Conservation (phyloP, 306 rosid species). For the Styphnolobium japonicum region DNA sequence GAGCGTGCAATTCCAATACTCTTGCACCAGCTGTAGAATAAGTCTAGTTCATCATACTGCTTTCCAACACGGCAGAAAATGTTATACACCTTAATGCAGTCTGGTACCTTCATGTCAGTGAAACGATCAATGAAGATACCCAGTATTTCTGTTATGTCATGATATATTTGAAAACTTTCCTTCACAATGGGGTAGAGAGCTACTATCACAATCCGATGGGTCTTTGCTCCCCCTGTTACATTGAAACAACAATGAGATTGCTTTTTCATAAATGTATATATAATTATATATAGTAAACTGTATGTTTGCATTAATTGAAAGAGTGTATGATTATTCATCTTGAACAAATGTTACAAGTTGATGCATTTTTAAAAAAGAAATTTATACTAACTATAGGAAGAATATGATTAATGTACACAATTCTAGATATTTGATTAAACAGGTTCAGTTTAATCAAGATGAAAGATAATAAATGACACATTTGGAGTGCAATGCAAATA, state of each 20-base stretch:
- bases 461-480: neutral
- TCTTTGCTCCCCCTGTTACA: constrained; percentile 63
- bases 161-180: constrained; percentile 72
- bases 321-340: neutral
- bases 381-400: neutral
- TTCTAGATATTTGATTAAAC: neutral
- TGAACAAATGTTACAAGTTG: neutral
- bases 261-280: neutral
- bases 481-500: neutral
- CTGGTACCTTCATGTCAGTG: constrained; percentile 47
- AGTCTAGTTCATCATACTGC: constrained; percentile 76
- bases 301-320: neutral
- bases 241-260: constrained; percentile 7
- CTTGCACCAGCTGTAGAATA: constrained; percentile 69
- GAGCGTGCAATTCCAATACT: constrained; percentile 66
- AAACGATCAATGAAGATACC: constrained; percentile 65
- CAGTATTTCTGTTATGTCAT: constrained; percentile 62
- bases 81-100: constrained; percentile 63
- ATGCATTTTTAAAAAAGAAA: neutral
- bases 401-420: neutral
- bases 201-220: constrained; percentile 68
- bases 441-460: neutral
- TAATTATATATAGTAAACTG: neutral
- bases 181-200: constrained; percentile 68
- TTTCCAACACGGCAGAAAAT: constrained; percentile 76